Percentiles rank a stretch among this genome's conserved stretches.
Evolutionary conservation across 257 asterid genomes (phyloP).

Genomic region (Rhazya stricta): DNA sequence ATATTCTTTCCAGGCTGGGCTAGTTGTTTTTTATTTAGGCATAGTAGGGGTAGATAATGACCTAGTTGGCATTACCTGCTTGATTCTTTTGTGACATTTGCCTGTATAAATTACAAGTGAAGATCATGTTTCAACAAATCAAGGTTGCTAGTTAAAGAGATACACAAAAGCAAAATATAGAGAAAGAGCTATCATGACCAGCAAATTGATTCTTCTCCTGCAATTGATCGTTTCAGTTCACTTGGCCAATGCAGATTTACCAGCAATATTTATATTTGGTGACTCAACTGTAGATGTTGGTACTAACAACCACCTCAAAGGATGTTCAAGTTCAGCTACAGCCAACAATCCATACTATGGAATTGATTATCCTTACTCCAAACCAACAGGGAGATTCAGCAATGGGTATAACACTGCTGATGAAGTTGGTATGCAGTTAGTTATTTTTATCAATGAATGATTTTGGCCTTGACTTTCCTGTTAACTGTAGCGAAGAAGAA

Average conservation of each 20-base stretch:
- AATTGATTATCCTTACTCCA: slow-evolving; percentile 37
- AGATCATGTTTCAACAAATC: not conserved
- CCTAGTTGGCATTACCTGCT: not conserved
- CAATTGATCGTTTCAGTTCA: not conserved
- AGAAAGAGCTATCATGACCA: not conserved
- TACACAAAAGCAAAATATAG: not conserved
- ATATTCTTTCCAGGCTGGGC: not conserved
- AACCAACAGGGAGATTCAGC: slow-evolving; percentile 55
- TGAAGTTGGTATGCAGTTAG: slow-evolving; percentile 27
- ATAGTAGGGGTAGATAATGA: not conserved
- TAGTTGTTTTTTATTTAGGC: not conserved
- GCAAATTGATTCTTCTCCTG: not conserved
- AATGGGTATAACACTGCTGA: slow-evolving; percentile 56
- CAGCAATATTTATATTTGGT: slow-evolving; percentile 41
- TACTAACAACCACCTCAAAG: slow-evolving; percentile 31
- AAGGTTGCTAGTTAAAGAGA: not conserved
- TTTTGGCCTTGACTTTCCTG: not conserved
- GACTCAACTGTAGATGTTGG: slow-evolving; percentile 60
- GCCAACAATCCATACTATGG: slow-evolving; percentile 48
- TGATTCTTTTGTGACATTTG: slow-evolving; percentile 9
- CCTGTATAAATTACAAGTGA: slow-evolving; percentile 5
- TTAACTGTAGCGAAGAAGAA: no score
- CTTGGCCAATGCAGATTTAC: slow-evolving; percentile 17
- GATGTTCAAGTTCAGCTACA: slow-evolving; percentile 24
- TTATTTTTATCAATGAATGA: not conserved